A percentile compares a stretch with the other conserved stretches of the same genome.
Conservation (phyloP, 768 basidiomycete genomes). For the Brasilioporus rufonigricans region DNA sequence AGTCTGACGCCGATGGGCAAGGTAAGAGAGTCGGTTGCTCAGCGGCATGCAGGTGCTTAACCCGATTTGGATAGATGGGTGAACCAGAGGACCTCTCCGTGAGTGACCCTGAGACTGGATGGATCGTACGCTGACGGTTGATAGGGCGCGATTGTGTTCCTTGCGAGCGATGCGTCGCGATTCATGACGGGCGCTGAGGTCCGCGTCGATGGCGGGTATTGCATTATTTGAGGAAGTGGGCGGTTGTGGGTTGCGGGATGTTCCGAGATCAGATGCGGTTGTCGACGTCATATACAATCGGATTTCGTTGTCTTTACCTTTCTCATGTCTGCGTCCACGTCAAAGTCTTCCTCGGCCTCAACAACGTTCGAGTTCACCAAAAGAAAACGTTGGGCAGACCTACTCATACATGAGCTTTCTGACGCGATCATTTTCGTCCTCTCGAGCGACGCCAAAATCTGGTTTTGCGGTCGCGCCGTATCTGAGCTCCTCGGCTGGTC, state of each 20-base stretch:
- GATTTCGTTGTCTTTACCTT: not conserved
- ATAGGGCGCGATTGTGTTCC: constrained; percentile 85
- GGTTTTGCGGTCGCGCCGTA: constrained; percentile 68
- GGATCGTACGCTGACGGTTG: not conserved
- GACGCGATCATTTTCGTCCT: constrained; percentile 71
- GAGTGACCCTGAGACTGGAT: constrained; percentile 18
- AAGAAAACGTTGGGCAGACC: constrained; percentile 83
- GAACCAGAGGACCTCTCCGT: constrained; percentile 90
- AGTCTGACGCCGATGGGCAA: constrained; percentile 82
- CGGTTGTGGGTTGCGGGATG: not conserved
- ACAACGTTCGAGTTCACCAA: constrained; percentile 79
- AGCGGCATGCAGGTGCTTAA: constrained; percentile 17
- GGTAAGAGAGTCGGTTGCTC: constrained; percentile 36
- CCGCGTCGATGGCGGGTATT: constrained; percentile 90
- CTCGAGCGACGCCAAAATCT: constrained; percentile 57
- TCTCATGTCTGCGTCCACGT: constrained; percentile 17
- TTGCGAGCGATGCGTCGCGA: constrained; percentile 84
- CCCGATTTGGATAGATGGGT: constrained; percentile 59
- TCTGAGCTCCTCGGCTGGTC: constrained; percentile 77
- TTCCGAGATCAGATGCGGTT: constrained; percentile 10
- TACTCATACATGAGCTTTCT: constrained; percentile 71
- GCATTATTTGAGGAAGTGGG: constrained; percentile 48
- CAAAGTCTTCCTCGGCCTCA: constrained; percentile 7
- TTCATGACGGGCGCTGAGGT: constrained; percentile 89
- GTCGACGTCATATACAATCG: constrained; percentile 28